A percentile compares a stretch with the other conserved stretches of the same genome.
phyloP scores from a whole-genome alignment of 1,284 basidiomycete genomes.

The Sanghuangporus sanghuang region DNA sequence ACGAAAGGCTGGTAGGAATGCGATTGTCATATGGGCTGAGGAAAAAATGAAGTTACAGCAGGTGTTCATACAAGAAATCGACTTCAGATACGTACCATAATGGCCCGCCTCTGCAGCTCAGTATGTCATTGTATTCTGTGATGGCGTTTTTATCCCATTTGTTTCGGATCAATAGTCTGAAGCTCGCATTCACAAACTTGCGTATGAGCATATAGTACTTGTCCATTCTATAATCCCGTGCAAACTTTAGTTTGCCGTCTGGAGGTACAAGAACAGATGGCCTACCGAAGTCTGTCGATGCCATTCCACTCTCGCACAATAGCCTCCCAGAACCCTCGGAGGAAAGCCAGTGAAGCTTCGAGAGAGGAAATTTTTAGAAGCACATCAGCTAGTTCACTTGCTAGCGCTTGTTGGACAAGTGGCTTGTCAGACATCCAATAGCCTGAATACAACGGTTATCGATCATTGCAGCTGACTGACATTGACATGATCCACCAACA shows the following conservation, averaged over 20 bases:
- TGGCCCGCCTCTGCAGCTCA: constrained; percentile 64
- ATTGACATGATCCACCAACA: constrained; percentile 47
- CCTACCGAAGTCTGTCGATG: constrained; percentile 82
- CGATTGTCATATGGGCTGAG: constrained; percentile 65
- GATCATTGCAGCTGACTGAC: background rate
- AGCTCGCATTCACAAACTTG: constrained; percentile 81
- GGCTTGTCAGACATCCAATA: constrained; percentile 99
- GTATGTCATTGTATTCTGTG: constrained; percentile 61
- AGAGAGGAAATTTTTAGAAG: constrained; percentile 63
- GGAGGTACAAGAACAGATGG: background rate
- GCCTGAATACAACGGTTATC: constrained; percentile 40
- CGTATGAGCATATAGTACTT: constrained; percentile 96
- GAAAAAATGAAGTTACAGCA: constrained; percentile 3
- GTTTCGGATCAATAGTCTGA: constrained; percentile 69
- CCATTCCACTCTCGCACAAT: constrained; percentile 89
- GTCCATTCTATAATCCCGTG: constrained; percentile 66
- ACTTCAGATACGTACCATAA: constrained; percentile 53
- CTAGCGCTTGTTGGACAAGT: constrained; percentile 89
- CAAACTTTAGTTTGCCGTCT: background rate
- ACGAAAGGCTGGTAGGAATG: constrained; percentile 76
- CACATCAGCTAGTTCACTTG: constrained; percentile 80
- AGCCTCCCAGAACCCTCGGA: constrained; percentile 88
- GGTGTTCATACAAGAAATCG: constrained; percentile 6
- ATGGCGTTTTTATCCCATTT: constrained; percentile 62
- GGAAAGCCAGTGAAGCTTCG: constrained; percentile 65